A percentile compares a stretch with the other conserved stretches of the same genome.
phyloP scores from a whole-genome alignment of 169 alveolate genomes.

The Cryptosporidium ubiquitum region DNA sequence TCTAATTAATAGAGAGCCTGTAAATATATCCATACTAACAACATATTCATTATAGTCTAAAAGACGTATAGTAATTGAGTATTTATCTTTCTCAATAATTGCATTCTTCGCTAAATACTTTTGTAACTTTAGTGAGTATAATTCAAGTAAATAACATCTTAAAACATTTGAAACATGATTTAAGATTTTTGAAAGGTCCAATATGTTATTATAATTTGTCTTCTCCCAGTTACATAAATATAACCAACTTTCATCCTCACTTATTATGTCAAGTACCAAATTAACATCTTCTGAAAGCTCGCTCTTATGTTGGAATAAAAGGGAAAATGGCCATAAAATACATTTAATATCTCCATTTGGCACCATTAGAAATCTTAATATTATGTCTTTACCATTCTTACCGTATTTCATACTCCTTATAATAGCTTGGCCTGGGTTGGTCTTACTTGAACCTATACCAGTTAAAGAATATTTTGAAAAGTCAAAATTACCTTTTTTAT shows the following conservation, averaged over 20 bases:
- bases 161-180: conserved; percentile 48
- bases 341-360: conserved; percentile 65
- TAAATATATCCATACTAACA: conserved; percentile 32
- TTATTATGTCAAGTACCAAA: conserved; percentile 5
- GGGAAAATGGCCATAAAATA: conserved; percentile 61
- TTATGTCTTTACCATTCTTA: background rate
- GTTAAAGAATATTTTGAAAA: conserved; percentile 4
- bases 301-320: background rate
- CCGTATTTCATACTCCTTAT: background rate
- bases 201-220: background rate
- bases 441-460: background rate
- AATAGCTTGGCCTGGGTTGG: background rate
- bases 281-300: conserved; percentile 3
- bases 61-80: background rate
- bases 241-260: conserved; percentile 19
- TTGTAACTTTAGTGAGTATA: conserved; percentile 9
- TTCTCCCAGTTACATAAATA: conserved; percentile 62
- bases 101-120: conserved; percentile 1
- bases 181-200: conserved; percentile 49
- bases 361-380: conserved; percentile 62
- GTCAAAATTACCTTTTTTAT: background rate
- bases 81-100: background rate
- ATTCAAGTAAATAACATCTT: conserved; percentile 31
- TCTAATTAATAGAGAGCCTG: conserved; percentile 41
- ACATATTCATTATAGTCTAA: conserved; percentile 24